phyloP scores from a whole-genome alignment of 1,139 yeast species.

The Saccharomyces hybrid region DNA sequence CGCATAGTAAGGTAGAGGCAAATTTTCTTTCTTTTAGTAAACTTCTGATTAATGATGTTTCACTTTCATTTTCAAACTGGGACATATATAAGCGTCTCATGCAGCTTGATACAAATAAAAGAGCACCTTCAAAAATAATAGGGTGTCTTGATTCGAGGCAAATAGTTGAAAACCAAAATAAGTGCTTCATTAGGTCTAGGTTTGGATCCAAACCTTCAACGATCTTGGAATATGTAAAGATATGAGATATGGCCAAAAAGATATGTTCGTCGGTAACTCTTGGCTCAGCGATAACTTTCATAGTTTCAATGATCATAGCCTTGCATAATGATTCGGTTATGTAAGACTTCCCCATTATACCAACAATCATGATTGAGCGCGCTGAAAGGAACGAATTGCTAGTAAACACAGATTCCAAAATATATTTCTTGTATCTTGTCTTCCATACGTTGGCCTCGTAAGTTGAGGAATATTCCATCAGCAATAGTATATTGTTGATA shows the following conservation, averaged over 20 bases:
- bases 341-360: slow-evolving; percentile 59
- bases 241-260: slow-evolving; percentile 34
- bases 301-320: slow-evolving; percentile 27
- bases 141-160: slow-evolving; percentile 36
- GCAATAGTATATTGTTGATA: slow-evolving; percentile 52
- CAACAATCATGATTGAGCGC: slow-evolving; percentile 65
- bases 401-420: slow-evolving; percentile 58
- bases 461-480: slow-evolving; percentile 49
- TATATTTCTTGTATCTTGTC: slow-evolving; percentile 61
- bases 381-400: slow-evolving; percentile 58
- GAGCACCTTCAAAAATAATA: slow-evolving; percentile 50
- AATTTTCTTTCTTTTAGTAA: slow-evolving; percentile 30
- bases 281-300: slow-evolving; percentile 36
- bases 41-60: slow-evolving; percentile 7
- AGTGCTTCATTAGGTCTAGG: slow-evolving; percentile 47
- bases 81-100: slow-evolving; percentile 27
- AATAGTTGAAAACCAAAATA: slow-evolving; percentile 60
- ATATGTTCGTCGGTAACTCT: slow-evolving; percentile 29
- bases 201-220: slow-evolving; percentile 53
- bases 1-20: slow-evolving; percentile 38
- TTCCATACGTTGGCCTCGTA: slow-evolving; percentile 52
- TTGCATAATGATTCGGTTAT: slow-evolving; percentile 52
- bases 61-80: slow-evolving; percentile 16
- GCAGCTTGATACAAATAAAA: slow-evolving; percentile 37
- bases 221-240: slow-evolving; percentile 49